These are phyloP conservation scores for Verruconis gallopava DNA, from an alignment of 2,329 filamentous ascomycete species.

Conservation along the genomic window DNA sequence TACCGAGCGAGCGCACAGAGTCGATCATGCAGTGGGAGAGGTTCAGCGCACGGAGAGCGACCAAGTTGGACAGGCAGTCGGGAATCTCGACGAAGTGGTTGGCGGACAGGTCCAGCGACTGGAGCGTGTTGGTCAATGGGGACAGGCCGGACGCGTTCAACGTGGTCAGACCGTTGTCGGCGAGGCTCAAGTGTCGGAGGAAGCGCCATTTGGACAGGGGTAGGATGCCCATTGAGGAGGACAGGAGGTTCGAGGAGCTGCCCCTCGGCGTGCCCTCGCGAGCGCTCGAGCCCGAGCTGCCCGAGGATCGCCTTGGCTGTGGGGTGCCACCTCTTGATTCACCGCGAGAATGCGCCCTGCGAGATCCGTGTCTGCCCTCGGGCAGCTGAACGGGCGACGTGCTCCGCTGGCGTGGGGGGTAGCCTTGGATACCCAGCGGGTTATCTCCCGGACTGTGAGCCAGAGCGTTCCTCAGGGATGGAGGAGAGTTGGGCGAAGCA, in stretches of 20 bases:
- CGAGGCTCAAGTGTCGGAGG: slow-evolving; percentile 76
- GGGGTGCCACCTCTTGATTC: slow-evolving; percentile 53
- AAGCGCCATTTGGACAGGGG: slow-evolving; percentile 91
- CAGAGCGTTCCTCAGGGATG: slow-evolving; percentile 33
- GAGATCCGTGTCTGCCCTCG: slow-evolving; percentile 55
- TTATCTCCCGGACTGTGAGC: slow-evolving; percentile 36
- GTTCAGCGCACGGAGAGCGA: slow-evolving; percentile 81
- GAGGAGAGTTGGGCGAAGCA: slow-evolving; percentile 53
- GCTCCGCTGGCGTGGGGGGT: slow-evolving; percentile 48
- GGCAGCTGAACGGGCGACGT: slow-evolving; percentile 67
- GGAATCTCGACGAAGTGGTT: slow-evolving; percentile 94
- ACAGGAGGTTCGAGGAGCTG: slow-evolving; percentile 66
- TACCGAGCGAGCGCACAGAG: slow-evolving; percentile 73
- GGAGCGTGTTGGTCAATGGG: slow-evolving; percentile 75
- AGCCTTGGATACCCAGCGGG: slow-evolving; percentile 40
- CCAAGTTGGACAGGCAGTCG: slow-evolving; percentile 74
- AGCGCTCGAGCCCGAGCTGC: slow-evolving; percentile 75
- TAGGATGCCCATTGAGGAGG: slow-evolving; percentile 52
- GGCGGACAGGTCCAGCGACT: slow-evolving; percentile 81
- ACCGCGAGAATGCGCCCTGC: slow-evolving; percentile 44
- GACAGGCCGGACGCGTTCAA: slow-evolving; percentile 63
- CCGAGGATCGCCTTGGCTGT: slow-evolving; percentile 77
- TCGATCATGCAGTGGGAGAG: slow-evolving; percentile 97
- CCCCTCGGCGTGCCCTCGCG: slow-evolving; percentile 42
- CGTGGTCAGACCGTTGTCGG: slow-evolving; percentile 79